Percentiles rank a stretch among this genome's conserved stretches.
phyloP scores from a whole-genome alignment of 2,329 filamentous ascomycete species.

The Amesomyces nigricolor region DNA sequence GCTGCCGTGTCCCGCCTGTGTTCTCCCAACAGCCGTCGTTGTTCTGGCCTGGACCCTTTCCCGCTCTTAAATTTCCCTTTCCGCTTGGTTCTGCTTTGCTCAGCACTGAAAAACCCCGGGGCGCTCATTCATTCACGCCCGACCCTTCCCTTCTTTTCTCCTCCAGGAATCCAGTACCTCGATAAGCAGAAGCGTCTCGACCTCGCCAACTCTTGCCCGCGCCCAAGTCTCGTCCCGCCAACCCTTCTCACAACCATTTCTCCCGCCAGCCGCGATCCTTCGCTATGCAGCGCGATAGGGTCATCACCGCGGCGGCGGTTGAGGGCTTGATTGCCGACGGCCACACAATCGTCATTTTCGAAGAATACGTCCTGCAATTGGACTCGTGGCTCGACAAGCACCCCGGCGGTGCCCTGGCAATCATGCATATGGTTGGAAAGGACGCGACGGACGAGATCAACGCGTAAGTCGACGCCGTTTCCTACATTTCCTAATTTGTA shows the following conservation, averaged over 20 bases:
- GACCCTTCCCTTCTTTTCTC: no score
- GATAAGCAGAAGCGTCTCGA: no score
- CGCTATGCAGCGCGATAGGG: conserved; percentile 36
- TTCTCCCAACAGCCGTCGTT: no score
- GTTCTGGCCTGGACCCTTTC: no score
- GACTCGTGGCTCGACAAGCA: conserved; percentile 87
- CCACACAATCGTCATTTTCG: conserved; percentile 71
- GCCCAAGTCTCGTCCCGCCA: no score
- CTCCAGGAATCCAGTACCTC: no score
- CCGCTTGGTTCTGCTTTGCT: no score
- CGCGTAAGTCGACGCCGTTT: conserved; percentile 55
- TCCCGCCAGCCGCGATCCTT: conserved; percentile 38
- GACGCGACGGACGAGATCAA: conserved; percentile 94
- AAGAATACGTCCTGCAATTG: conserved; percentile 75
- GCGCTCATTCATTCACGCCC: no score
- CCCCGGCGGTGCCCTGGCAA: conserved; percentile 85
- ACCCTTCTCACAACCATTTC: conserved; percentile 52
- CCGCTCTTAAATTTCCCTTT: no score
- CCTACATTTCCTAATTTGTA: background rate
- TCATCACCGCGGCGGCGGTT: conserved; percentile 46
- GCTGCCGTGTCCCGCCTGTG: no score
- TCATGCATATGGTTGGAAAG: conserved; percentile 86
- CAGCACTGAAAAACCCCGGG: no score
- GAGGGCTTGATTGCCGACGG: conserved; percentile 82
- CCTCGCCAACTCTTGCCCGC: no score